Evolutionary conservation across 148 eudicot species (phyloP).

Genomic region (Bassia scoparia): DNA sequence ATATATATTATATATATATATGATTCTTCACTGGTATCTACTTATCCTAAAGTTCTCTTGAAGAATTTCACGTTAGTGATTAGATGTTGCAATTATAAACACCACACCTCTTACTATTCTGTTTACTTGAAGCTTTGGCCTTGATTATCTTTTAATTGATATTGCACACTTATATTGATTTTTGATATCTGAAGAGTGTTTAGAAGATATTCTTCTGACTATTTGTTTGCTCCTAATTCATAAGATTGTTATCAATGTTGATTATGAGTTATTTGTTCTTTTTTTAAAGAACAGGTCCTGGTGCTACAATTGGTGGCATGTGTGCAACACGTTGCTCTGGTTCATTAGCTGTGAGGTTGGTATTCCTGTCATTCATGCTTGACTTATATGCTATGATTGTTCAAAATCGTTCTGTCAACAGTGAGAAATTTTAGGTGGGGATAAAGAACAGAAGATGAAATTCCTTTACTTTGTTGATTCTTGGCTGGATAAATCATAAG

Average conservation of each 20-base stretch:
- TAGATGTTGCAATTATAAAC: background rate
- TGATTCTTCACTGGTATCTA: too few species aligned
- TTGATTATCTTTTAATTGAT: background rate
- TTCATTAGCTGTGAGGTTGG: constrained; percentile 93
- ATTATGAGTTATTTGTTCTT: background rate
- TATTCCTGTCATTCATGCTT: background rate
- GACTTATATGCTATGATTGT: too few species aligned
- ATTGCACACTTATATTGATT: background rate
- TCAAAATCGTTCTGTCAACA: too few species aligned
- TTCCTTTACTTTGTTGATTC: too few species aligned
- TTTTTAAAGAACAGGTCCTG: constrained; percentile 64
- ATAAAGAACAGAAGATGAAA: too few species aligned
- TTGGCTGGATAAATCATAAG: too few species aligned
- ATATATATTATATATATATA: too few species aligned
- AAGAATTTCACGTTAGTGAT: background rate
- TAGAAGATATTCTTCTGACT: background rate
- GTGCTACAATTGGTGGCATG: constrained; percentile 99
- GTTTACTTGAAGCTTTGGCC: background rate
- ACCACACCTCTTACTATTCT: too few species aligned
- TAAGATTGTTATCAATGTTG: too few species aligned
- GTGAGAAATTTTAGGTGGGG: too few species aligned
- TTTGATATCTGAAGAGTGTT: background rate
- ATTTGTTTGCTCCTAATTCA: background rate
- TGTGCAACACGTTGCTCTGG: constrained; percentile 99
- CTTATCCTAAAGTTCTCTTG: background rate